Percentiles rank a stretch among this genome's conserved stretches.
Conservation (phyloP, 306 rosid species). For the Prunus mongolica region DNA sequence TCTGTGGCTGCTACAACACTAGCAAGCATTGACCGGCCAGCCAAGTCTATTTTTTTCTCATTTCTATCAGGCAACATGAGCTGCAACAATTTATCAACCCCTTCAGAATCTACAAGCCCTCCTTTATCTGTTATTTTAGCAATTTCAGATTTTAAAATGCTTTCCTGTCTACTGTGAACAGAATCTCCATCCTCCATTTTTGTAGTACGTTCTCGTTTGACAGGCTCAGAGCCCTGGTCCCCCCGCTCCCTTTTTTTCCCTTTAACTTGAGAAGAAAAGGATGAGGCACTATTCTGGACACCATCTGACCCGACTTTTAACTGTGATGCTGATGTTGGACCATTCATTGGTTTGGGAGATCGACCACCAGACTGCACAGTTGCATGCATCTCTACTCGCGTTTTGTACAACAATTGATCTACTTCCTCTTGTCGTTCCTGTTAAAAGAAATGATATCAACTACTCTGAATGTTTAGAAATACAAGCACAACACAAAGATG, state of each 20-base stretch:
- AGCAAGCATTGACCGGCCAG: conserved; percentile 68
- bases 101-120: conserved; percentile 68
- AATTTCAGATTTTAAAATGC: conserved; percentile 60
- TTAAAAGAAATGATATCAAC: neutral
- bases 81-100: conserved; percentile 72
- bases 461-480: neutral
- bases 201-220: conserved; percentile 59
- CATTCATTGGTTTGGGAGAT: conserved; percentile 84
- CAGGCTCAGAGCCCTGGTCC: conserved; percentile 67
- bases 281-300: conserved; percentile 56
- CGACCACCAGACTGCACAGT: conserved; percentile 92
- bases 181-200: conserved; percentile 78
- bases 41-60: conserved; percentile 74
- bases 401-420: conserved; percentile 69
- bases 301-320: conserved; percentile 74
- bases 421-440: conserved; percentile 94
- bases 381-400: conserved; percentile 87
- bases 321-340: conserved; percentile 64
- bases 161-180: conserved; percentile 53
- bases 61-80: conserved; percentile 67
- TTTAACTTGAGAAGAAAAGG: conserved; percentile 61
- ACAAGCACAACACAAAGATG: neutral
- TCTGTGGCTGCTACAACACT: conserved; percentile 75
- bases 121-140: conserved; percentile 86
- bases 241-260: conserved; percentile 86